Base-by-base conservation (phyloP, 2,329 filamentous ascomycete genomes). In the Ceratocystis lukuohia region DNA sequence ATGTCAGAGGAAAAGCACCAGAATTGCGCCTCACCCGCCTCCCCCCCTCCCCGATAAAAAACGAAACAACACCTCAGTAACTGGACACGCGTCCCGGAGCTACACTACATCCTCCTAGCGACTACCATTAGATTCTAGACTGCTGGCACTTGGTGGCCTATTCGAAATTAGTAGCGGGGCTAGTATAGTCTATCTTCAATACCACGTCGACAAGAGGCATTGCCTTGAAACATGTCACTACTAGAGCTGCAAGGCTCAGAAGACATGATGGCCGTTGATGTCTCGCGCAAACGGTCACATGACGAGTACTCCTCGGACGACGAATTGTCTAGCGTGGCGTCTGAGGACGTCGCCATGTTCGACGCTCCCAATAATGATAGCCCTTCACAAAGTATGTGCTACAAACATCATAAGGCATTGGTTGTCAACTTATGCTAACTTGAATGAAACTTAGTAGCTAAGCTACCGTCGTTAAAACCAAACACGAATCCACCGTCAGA, bases 231-330 rank as follows among this genome's bases (percentile, higher is more conserved):
- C 3, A 82, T 82, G 80, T 77, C 81, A 71, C 74, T 83, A 30
- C 73, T 76, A 57, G 74, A 77, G 65, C 75, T 81, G 22, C 33
- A 53, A 37, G 65, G 66, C 30, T 64, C 66, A 12, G 66, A 65
- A 45, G 66, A 68, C 68, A 75, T 80, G 37, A 76, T 77, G 71
- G 78, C 80, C 70, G 72, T 75, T 28, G 78, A 80, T 63, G 73
- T 73, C 33, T 73, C 74, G 61, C 75, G 76, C 64, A 82, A 83
- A 72, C 74, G 79, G 67, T 77, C 74, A 53, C 78, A 80, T 69
- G 75, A 79, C 50, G 77, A 80, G 41, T 82, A 76, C 68, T 70
- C 76, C 2, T 74, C 72, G 8, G 73, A 76, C 28, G 68, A 73
- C 25, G 64, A 71, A 7, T 6, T 68, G 57, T 65, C 65, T n/a